Conservation (phyloP, 768 basidiomycete genomes). For the Serendipita vermifera region DNA sequence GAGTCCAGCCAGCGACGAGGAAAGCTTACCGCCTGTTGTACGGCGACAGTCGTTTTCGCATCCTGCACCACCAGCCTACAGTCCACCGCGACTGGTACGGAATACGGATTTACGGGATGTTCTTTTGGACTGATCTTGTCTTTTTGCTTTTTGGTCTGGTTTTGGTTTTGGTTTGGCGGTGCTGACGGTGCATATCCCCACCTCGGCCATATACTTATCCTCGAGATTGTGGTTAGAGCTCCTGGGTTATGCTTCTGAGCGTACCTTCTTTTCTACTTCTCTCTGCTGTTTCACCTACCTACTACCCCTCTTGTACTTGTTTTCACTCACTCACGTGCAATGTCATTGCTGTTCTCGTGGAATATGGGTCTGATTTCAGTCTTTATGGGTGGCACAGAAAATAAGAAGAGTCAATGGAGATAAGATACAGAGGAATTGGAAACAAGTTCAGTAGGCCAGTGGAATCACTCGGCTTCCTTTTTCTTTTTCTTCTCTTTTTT, state of each 20-base stretch:
- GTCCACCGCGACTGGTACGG: neutral
- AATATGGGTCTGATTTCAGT: no score
- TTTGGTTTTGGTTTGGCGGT: no score
- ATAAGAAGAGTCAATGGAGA: neutral
- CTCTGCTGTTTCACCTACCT: neutral
- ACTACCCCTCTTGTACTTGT: neutral
- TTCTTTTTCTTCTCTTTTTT: constrained; percentile 15
- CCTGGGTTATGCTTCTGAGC: neutral
- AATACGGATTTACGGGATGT: neutral
- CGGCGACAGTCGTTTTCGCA: neutral
- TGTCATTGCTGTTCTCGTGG: no score
- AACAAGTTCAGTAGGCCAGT: neutral
- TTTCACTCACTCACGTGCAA: no score
- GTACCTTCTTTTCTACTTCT: neutral
- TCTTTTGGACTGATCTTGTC: neutral
- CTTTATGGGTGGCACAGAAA: no score
- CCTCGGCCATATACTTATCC: no score
- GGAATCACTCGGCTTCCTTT: constrained; percentile 4
- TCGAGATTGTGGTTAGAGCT: no score
- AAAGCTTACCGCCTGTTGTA: neutral
- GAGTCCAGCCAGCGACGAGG: constrained; percentile 1
- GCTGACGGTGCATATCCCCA: no score
- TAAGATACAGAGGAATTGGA: neutral
- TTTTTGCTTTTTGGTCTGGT: neutral
- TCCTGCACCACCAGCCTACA: constrained; percentile 1